Conservation (phyloP, 2,329 filamentous ascomycete species). For the Clonostachys byssicola region DNA sequence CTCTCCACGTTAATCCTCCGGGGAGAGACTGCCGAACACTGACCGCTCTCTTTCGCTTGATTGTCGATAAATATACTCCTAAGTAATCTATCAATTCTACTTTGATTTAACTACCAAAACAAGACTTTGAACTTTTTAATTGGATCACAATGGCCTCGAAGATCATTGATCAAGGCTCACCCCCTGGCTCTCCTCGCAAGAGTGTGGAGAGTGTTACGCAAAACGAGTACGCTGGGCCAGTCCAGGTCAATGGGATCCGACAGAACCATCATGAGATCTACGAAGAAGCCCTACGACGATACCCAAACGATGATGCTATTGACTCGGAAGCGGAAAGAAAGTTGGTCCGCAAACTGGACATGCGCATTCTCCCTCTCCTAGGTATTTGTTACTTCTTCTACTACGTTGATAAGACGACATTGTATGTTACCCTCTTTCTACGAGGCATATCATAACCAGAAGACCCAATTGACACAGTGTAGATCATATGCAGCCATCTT, state of each 20-base stretch:
- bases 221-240: conserved; percentile 7
- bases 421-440: conserved; percentile 15
- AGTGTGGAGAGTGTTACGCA: not conserved
- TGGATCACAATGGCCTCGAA: too few species aligned
- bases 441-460: not conserved
- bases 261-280: conserved; percentile 21
- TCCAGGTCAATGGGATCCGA: conserved; percentile 11
- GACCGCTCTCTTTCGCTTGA: too few species aligned
- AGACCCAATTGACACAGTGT: not conserved
- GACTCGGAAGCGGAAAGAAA: conserved; percentile 22
- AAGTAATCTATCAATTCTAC: too few species aligned
- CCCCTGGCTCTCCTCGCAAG: too few species aligned
- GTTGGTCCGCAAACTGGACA: conserved; percentile 28
- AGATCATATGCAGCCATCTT: conserved; percentile 61
- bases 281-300: conserved; percentile 23
- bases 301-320: conserved; percentile 13
- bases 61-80: too few species aligned
- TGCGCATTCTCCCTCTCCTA: conserved; percentile 27
- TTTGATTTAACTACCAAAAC: too few species aligned
- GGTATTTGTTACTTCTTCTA: conserved; percentile 36
- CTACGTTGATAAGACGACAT: conserved; percentile 42
- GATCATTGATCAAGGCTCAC: too few species aligned
- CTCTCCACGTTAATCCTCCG: too few species aligned
- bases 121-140: too few species aligned
- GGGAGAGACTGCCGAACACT: too few species aligned